Evolutionary conservation across 2,329 filamentous ascomycete species (phyloP), one percentile per base, ranked within the genome.

Genomic region (Aplosporella prunicola): DNA sequence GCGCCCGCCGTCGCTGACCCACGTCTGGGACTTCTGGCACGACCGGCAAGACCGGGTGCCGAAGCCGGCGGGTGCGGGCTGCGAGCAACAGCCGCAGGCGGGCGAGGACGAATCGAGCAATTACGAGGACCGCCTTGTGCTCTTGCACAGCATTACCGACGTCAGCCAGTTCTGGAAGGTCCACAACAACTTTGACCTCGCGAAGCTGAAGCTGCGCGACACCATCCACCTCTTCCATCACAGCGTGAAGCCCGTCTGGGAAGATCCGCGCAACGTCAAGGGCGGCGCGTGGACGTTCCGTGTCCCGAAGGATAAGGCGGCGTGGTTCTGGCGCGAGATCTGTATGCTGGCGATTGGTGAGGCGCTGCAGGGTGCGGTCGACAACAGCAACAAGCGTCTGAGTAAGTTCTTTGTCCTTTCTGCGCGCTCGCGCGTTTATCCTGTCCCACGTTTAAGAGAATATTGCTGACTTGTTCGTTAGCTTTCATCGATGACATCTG

Each of bases 251-350:
- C 84, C 81, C 14, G 75, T 87, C 28, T 83, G 87, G 71, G 84
- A 88, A 63, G 89, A 96, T 57, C 76, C 83, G 26, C 78, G 91
- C 51, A 95, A 95, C 62, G 69, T 81, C 42, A 72, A 78, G 44
- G 89, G 89, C 35, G 89, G 89, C 33, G 82, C 82, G 57, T 95
- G 86, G 86, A 93, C 86, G 15, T 93, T 96, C 62, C 79, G 88
- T 34, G 80, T 95, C 29, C 78, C 80, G 45, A 94, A 93, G 67
- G 71, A 69, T 44, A 71, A 74, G 24, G 71, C 69, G 3, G 67
- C 64, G 6, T 80, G 80, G 50, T 82, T 84, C 55, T 95, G 81
- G 85, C 87, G 79, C 50, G 78, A 80, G 55, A 71, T 94, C 44
- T 76, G 87, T 64, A 66, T 89, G 55, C 71, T 91, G 59, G 85